A percentile compares a stretch with the other conserved stretches of the same genome.
Evolutionary conservation across 2,329 filamentous ascomycete genomes (phyloP).

Genomic region (Zopfia rhizophila): DNA sequence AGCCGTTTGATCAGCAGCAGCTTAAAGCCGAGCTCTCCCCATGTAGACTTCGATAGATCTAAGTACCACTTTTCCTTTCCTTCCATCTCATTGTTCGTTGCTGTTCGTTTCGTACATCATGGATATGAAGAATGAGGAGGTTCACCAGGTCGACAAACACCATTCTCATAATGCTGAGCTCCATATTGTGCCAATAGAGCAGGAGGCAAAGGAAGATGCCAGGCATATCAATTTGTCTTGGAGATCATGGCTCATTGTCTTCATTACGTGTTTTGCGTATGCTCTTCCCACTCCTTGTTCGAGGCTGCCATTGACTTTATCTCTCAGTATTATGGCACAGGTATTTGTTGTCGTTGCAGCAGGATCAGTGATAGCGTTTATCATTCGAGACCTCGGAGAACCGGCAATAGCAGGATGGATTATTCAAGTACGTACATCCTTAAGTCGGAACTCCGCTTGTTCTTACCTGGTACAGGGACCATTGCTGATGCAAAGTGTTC

Average conservation of each 20-base stretch:
- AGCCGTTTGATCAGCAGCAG: too few relatives aligned
- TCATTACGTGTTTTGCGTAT: conserved; percentile 61
- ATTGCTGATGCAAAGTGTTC: conserved; percentile 66
- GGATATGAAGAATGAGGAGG: conserved; percentile 30
- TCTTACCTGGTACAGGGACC: conserved; percentile 57
- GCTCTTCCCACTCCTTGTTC: conserved; percentile 23
- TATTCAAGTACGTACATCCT: conserved; percentile 56
- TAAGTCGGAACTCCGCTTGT: conserved; percentile 1
- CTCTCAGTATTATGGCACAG: conserved; percentile 59
- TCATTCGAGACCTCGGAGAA: conserved; percentile 64
- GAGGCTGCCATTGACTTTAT: conserved; percentile 8
- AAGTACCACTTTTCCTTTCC: too few relatives aligned
- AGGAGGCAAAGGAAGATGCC: conserved; percentile 40
- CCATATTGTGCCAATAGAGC: conserved; percentile 38
- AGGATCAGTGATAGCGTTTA: conserved; percentile 67
- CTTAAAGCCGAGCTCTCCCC: too few relatives aligned
- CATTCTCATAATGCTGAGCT: conserved; percentile 15
- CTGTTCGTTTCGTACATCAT: conserved; percentile 20
- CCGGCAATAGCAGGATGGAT: conserved; percentile 65
- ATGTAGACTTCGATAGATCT: too few relatives aligned
- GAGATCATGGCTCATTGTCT: conserved; percentile 65
- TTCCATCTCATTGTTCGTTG: not conserved
- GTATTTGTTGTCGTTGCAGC: conserved; percentile 67
- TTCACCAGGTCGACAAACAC: conserved; percentile 24
- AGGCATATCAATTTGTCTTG: conserved; percentile 62